A percentile compares a stretch with the other conserved stretches of the same genome.
Evolutionary conservation across 164 flowering plant species (phyloP).

Genomic region (Stephania yunnanensis): DNA sequence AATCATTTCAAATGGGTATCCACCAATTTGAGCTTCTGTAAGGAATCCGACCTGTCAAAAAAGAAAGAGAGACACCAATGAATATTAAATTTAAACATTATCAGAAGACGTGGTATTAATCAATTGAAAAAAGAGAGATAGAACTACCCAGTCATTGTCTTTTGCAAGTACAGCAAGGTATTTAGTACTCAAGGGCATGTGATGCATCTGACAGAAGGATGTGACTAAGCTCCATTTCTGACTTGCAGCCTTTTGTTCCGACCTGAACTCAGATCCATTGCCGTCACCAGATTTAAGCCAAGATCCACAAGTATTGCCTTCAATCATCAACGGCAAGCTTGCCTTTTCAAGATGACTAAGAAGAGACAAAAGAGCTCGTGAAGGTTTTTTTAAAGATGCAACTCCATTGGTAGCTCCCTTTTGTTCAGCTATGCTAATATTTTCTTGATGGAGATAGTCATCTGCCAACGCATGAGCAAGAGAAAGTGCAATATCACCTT

Average conservation of each 20-base stretch:
- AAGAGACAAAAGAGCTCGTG: constrained; percentile 56
- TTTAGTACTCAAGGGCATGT: constrained; percentile 77
- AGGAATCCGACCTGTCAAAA: constrained; percentile 78
- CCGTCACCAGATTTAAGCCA: constrained; percentile 78
- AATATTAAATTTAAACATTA: constrained; percentile 7
- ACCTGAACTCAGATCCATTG: constrained; percentile 72
- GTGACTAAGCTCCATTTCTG: constrained; percentile 85
- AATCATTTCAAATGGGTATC: constrained; percentile 61
- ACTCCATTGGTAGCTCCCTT: constrained; percentile 20
- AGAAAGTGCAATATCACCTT: constrained; percentile 54
- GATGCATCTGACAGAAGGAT: constrained; percentile 81
- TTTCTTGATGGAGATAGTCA: constrained; percentile 50
- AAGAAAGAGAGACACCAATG: constrained; percentile 3
- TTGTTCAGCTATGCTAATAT: constrained; percentile 18
- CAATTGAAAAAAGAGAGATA: constrained; percentile 6
- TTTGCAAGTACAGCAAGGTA: constrained; percentile 81
- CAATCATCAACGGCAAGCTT: constrained; percentile 58
- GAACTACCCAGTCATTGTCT: constrained; percentile 94
- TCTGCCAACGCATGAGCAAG: constrained; percentile 91
- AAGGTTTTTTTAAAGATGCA: constrained; percentile 25
- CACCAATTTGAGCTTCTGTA: constrained; percentile 85
- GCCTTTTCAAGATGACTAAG: constrained; percentile 86
- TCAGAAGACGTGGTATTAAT: neutral
- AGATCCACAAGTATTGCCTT: constrained; percentile 69
- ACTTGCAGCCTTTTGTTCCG: constrained; percentile 78